Evolutionary conservation across 257 asterid genomes (phyloP).

Genomic region (Cordia subcordata): DNA sequence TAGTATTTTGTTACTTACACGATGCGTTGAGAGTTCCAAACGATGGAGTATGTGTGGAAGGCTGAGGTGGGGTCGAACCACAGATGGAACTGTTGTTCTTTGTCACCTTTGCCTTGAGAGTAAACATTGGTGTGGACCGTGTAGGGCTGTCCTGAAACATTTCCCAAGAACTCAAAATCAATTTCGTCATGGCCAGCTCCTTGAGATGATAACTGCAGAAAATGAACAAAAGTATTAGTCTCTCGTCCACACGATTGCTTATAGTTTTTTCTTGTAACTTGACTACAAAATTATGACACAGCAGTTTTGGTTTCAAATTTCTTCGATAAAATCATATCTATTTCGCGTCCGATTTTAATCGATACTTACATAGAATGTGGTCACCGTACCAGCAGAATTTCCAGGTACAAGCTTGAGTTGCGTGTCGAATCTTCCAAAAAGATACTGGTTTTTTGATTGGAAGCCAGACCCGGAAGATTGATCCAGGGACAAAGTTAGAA

Average conservation of each 20-base stretch:
- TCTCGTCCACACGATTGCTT: too few relatives aligned
- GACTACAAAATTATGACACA: too few relatives aligned
- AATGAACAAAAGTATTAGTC: too few relatives aligned
- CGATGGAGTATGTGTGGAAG: conserved; percentile 42
- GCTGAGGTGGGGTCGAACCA: conserved; percentile 42
- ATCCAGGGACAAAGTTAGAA: conserved; percentile 17
- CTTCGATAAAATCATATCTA: too few relatives aligned
- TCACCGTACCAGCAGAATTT: conserved; percentile 13
- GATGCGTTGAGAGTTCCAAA: conserved; percentile 33
- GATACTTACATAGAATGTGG: conserved; percentile 5
- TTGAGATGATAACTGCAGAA: conserved; percentile 39
- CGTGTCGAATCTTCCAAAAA: conserved; percentile 15
- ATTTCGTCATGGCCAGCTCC: conserved; percentile 40
- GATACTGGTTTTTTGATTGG: conserved; percentile 8
- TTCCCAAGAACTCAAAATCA: conserved; percentile 42
- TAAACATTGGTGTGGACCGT: conserved; percentile 41
- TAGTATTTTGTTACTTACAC: conserved; percentile 20
- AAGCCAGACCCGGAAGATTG: conserved; percentile 11
- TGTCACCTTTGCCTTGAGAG: conserved; percentile 37
- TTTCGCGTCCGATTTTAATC: too few relatives aligned
- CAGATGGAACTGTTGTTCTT: conserved; percentile 38
- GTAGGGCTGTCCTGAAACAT: conserved; percentile 30
- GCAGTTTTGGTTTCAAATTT: too few relatives aligned
- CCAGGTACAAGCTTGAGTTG: conserved; percentile 13
- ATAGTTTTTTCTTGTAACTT: too few relatives aligned